Evolutionary conservation across 257 asterid species (phyloP), one percentile per base, ranked within the genome.

Genomic region (Solanum virginianum): DNA sequence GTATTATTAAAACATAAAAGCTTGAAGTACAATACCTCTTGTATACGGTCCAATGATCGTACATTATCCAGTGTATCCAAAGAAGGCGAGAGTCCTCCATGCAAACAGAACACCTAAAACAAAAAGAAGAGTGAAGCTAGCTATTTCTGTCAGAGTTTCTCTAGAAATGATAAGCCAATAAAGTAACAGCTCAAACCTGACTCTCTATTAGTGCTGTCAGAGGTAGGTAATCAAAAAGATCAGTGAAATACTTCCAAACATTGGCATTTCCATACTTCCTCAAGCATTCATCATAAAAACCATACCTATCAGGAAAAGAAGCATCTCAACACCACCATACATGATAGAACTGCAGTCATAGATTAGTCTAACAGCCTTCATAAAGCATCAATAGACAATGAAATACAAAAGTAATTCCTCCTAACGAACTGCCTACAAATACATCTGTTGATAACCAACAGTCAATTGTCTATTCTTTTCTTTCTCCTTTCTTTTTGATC

Each of bases 261-360:
- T 96, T 96, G 88, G 99, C 98, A 89, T 96, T 96, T 83, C 98
- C 99, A 83, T 96, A 96, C 92, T 96, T 96, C 94, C 98, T 92
- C 93, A 96, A 90, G 93, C 98, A 96, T 89, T 94, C 99, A 83
- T 96, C 98, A 84, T 96, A 96, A 87, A 96, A 96, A 43, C 99
- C 99, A 91, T 96, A 96, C 89, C 98, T 96, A 94, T 83, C 24
- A 81, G 70, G 88, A 17, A 82, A 88, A 89, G 70, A 75, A 56
- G 89, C 62, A 22, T 56, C 82, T 89, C 59, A 88, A 86, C 54
- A 47, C 32, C 60, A 75, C 60, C 60, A 72, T 72, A 45, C 11
- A 45, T 45, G 81, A 75, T 22, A 43, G 56, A 72, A 72, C 56
- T 47, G 11, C 60, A 75, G 41, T 15, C 43, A 47, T 75, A 56